Conservation (phyloP, 1,284 basidiomycete species). For the Fomitopsis betulina region DNA sequence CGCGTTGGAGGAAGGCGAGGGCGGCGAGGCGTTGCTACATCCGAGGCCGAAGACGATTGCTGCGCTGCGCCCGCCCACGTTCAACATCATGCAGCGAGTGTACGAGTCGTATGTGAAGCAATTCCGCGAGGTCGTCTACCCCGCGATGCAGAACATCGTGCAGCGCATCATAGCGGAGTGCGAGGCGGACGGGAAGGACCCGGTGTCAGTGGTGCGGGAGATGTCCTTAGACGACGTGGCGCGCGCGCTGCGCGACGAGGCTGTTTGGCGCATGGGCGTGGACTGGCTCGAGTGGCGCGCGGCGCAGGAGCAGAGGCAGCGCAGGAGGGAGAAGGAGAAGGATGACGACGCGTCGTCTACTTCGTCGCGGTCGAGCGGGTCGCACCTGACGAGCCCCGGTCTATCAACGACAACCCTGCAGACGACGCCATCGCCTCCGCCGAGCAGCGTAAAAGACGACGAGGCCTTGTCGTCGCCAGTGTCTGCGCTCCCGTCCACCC, state of each 20-base stretch:
- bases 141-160: slow-evolving; percentile 64
- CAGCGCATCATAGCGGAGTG: slow-evolving; percentile 59
- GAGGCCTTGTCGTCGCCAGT: slow-evolving; percentile 25
- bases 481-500: slow-evolving; percentile 20
- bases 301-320: slow-evolving; percentile 29
- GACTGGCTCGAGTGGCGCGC: slow-evolving; percentile 53
- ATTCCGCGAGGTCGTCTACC: slow-evolving; percentile 51
- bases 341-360: slow-evolving; percentile 42
- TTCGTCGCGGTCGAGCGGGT: slow-evolving; percentile 43
- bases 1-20: slow-evolving; percentile 24
- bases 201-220: slow-evolving; percentile 41
- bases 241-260: slow-evolving; percentile 48
- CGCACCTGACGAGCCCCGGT: slow-evolving; percentile 65
- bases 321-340: slow-evolving; percentile 29
- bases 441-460: slow-evolving; percentile 36
- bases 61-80: slow-evolving; percentile 50
- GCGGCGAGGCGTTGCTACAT: slow-evolving; percentile 36
- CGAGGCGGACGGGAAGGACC: slow-evolving; percentile 35
- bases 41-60: slow-evolving; percentile 42
- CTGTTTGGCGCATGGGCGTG: slow-evolving; percentile 62
- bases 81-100: slow-evolving; percentile 51
- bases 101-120: slow-evolving; percentile 52
- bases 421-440: slow-evolving; percentile 71
- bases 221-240: slow-evolving; percentile 62
- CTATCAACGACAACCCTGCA: slow-evolving; percentile 69